Evolutionary conservation across 441 rosid genomes (phyloP).

Genomic region (Isatis lusitanica): DNA sequence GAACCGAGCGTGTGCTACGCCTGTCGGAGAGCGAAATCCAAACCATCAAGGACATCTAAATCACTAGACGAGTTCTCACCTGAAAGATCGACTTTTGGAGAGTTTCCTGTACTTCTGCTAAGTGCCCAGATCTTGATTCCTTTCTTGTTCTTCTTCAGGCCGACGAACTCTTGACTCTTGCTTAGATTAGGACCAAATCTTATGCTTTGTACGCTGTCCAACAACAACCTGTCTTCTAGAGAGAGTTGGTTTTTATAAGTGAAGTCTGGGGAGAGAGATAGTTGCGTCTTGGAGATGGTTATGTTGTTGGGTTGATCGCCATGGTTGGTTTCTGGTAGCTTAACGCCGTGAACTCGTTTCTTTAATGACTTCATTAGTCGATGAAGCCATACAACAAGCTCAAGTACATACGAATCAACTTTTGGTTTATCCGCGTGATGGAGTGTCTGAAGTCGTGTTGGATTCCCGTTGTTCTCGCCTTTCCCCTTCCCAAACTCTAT

Average conservation of each 20-base stretch:
- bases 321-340: constrained; percentile 38
- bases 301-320: constrained; percentile 24
- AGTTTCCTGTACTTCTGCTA: constrained; percentile 69
- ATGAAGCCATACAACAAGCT: constrained; percentile 69
- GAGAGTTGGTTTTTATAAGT: constrained; percentile 47
- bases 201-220: constrained; percentile 47
- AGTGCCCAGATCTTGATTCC: constrained; percentile 38
- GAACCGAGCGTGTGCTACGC: background rate
- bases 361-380: constrained; percentile 54
- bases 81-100: constrained; percentile 43
- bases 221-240: constrained; percentile 53
- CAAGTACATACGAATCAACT: constrained; percentile 70
- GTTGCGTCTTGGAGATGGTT: constrained; percentile 33
- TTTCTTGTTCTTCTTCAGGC: constrained; percentile 36
- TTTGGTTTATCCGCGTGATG: constrained; percentile 72
- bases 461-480: constrained; percentile 37
- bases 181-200: constrained; percentile 57
- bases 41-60: constrained; percentile 65
- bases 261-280: constrained; percentile 34
- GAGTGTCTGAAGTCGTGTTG: constrained; percentile 73
- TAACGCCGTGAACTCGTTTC: constrained; percentile 45
- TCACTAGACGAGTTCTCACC: constrained; percentile 33
- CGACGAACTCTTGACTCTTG: constrained; percentile 65
- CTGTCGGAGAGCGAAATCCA: constrained; percentile 35
- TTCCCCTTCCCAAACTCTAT: constrained; percentile 59